phyloP scores from a whole-genome alignment of 2,329 filamentous ascomycete genomes.

The Bipolaris bicolor region DNA sequence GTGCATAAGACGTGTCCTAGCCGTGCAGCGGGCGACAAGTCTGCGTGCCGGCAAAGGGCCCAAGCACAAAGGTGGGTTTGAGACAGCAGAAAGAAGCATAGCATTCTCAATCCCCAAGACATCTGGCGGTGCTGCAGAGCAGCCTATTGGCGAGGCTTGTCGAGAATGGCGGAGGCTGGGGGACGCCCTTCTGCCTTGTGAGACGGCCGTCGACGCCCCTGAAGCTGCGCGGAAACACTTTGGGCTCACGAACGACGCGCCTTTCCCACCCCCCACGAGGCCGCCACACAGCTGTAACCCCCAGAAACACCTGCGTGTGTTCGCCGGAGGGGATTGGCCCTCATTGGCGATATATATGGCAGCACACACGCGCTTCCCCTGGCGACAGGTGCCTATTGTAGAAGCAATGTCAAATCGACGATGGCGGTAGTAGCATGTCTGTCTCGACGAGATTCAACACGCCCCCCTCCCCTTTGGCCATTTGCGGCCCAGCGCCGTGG shows the following conservation, averaged over 20 bases:
- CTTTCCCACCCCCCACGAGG: conserved; percentile 23
- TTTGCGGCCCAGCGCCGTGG: background rate
- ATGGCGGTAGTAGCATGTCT: conserved; percentile 4
- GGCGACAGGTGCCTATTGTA: background rate
- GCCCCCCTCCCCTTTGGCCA: background rate
- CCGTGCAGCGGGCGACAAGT: conserved; percentile 29
- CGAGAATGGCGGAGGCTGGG: conserved; percentile 12
- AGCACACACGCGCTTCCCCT: background rate
- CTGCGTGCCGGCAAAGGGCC: conserved; percentile 26
- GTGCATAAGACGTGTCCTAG: conserved; percentile 28
- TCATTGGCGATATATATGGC: conserved; percentile 4
- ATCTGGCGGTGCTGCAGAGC: conserved; percentile 12
- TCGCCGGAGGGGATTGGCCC: conserved; percentile 11
- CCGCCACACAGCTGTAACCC: conserved; percentile 16
- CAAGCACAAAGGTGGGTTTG: conserved; percentile 22
- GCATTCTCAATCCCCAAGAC: conserved; percentile 20
- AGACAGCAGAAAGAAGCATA: conserved; percentile 20
- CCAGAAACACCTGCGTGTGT: conserved; percentile 24
- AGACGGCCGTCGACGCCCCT: conserved; percentile 25
- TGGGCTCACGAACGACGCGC: conserved; percentile 31
- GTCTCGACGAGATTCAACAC: background rate
- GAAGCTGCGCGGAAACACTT: conserved; percentile 26
- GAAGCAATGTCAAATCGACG: conserved; percentile 1
- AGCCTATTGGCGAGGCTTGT: conserved; percentile 23
- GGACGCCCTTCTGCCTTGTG: conserved; percentile 19